Evolutionary conservation across 208 protist genomes (phyloP).

Genomic region (Wallacemonas sp.): DNA sequence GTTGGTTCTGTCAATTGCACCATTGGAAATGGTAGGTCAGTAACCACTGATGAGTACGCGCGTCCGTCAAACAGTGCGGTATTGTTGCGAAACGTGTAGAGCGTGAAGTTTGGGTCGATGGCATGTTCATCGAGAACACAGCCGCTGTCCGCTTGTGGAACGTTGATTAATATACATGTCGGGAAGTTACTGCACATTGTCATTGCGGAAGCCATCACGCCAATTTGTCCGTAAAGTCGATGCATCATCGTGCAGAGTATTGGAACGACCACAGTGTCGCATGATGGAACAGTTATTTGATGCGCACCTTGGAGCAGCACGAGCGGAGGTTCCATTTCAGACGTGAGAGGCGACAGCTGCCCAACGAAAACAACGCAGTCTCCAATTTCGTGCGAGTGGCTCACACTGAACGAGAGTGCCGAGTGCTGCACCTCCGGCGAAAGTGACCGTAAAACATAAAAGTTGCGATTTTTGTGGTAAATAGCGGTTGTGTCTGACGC

Average conservation of each 20-base stretch:
- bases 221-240: conserved; percentile 30
- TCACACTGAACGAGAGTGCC: conserved; percentile 18
- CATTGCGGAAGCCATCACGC: conserved; percentile 26
- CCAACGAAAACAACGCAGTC: conserved; percentile 36
- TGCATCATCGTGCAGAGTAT: conserved; percentile 37
- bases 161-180: conserved; percentile 22
- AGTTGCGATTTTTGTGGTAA: conserved; percentile 12
- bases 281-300: neutral
- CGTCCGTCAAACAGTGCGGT: conserved; percentile 20
- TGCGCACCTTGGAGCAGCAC: neutral
- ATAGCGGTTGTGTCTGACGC: conserved; percentile 13
- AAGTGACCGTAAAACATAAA: conserved; percentile 18
- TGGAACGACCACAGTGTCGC: conserved; percentile 16
- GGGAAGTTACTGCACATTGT: conserved; percentile 29
- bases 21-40: conserved; percentile 22
- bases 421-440: conserved; percentile 3
- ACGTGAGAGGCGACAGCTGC: neutral
- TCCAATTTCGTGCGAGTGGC: conserved; percentile 26
- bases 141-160: conserved; percentile 11
- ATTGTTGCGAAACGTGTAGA: conserved; percentile 25
- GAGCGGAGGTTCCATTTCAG: neutral
- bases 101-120: conserved; percentile 19
- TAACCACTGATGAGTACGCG: conserved; percentile 21
- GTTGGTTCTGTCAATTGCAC: neutral
- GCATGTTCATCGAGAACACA: conserved; percentile 28